Evolutionary conservation across 768 basidiomycete genomes (phyloP).

Genomic region (Tubosaeta brunneosetosa): DNA sequence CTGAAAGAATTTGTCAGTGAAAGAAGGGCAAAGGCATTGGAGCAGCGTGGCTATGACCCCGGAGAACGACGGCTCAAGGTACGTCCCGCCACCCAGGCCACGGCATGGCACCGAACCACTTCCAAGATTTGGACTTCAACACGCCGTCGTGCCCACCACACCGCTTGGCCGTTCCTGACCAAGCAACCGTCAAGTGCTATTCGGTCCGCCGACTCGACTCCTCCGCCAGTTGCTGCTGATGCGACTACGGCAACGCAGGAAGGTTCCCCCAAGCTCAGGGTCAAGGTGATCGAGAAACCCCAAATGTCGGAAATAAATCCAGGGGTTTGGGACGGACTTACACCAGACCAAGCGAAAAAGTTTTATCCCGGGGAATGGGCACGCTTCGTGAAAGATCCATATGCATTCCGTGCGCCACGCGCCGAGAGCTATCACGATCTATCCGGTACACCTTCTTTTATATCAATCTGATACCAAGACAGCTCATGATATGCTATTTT

Average conservation of each 20-base stretch:
- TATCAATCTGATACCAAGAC: not conserved
- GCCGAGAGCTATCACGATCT: constrained; percentile 98
- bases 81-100: constrained; percentile 22
- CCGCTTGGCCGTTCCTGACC: constrained; percentile 88
- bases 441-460: constrained; percentile 47
- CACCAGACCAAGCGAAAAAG: constrained; percentile 82
- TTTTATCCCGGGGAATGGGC: constrained; percentile 95
- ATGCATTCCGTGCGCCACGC: constrained; percentile 84
- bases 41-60: constrained; percentile 63
- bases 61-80: constrained; percentile 64
- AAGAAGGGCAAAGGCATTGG: constrained; percentile 69
- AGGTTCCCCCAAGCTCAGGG: constrained; percentile 34
- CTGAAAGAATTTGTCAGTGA: constrained; percentile 89
- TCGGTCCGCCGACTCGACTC: constrained; percentile 3
- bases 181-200: constrained; percentile 18
- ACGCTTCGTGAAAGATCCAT: constrained; percentile 88
- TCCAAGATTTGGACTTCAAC: constrained; percentile 95
- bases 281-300: constrained; percentile 90
- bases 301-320: constrained; percentile 99
- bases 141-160: constrained; percentile 87
- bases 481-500: not conserved
- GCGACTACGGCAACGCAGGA: constrained; percentile 1
- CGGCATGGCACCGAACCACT: not conserved
- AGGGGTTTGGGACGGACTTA: constrained; percentile 94
- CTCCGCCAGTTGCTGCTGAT: not conserved